These are phyloP conservation scores for Stephanodiscus minutulus DNA, from an alignment of 108 stramenopile species.

Conservation along the genomic window DNA sequence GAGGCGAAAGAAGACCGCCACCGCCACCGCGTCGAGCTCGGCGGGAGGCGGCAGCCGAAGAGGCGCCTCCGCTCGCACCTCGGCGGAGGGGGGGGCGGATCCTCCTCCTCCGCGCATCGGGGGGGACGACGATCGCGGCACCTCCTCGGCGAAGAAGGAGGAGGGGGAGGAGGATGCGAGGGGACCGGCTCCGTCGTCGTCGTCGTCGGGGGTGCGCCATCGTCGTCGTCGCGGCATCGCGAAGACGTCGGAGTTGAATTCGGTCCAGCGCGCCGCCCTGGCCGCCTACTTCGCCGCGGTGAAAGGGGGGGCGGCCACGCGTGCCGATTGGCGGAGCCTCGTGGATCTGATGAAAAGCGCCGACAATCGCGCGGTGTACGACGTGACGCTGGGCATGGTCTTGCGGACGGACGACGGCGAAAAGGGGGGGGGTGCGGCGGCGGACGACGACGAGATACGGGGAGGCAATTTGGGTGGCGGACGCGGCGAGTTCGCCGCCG, in stretches of 20 bases:
- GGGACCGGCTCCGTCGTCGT: too few species aligned
- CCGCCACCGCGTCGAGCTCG: too few species aligned
- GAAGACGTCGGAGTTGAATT: not conserved
- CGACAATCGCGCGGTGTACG: constrained; percentile 11
- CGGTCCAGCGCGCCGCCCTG: constrained; percentile 14
- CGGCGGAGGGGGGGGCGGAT: not conserved
- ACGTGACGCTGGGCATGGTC: not conserved
- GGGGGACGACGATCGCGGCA: too few species aligned
- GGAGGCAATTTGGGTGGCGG: constrained; percentile 13
- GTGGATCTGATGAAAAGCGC: constrained; percentile 23
- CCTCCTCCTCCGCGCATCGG: not conserved
- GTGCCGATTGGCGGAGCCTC: constrained; percentile 21
- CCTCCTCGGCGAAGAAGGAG: too few species aligned
- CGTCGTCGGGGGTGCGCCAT: too few species aligned
- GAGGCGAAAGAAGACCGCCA: too few species aligned
- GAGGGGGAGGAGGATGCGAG: too few species aligned
- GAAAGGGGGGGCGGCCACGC: constrained; percentile 6
- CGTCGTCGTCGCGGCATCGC: too few species aligned
- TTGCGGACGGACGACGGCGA: too few species aligned
- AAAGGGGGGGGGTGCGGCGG: too few species aligned
- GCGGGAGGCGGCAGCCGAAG: too few species aligned
- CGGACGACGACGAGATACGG: not conserved
- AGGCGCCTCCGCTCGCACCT: too few species aligned
- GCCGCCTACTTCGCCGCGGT: constrained; percentile 17
- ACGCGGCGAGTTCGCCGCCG: not conserved